Evolutionary conservation across 352 stramenopile species (phyloP).

Genomic region (Pythium dissotocum): DNA sequence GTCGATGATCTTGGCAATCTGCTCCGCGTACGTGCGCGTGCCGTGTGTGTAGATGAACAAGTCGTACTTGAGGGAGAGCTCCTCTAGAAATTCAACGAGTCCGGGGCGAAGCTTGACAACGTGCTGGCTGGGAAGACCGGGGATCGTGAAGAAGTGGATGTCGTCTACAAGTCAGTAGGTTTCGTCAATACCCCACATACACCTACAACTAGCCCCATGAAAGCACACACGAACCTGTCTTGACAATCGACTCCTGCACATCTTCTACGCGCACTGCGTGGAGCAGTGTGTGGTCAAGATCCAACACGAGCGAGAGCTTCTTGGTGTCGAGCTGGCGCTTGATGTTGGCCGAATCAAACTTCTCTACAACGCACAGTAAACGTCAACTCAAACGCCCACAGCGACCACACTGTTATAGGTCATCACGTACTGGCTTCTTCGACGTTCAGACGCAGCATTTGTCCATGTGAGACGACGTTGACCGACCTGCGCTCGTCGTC

Average conservation of each 20-base stretch:
- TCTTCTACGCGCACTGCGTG: conserved; percentile 90
- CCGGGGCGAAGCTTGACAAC: conserved; percentile 94
- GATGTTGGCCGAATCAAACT: conserved; percentile 86
- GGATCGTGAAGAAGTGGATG: conserved; percentile 78
- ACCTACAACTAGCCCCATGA: not conserved
- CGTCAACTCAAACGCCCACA: conserved; percentile 44
- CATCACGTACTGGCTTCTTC: conserved; percentile 93
- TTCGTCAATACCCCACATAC: not conserved
- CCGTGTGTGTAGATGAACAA: conserved; percentile 96
- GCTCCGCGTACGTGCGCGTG: conserved; percentile 92
- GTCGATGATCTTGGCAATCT: conserved; percentile 93
- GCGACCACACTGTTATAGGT: not conserved
- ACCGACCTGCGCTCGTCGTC: conserved; percentile 55
- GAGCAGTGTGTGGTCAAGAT: conserved; percentile 97
- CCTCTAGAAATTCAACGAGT: conserved; percentile 86
- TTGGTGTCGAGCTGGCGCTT: conserved; percentile 82
- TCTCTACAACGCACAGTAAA: conserved; percentile 47
- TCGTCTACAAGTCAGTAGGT: conserved; percentile 43
- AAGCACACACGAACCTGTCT: conserved; percentile 41
- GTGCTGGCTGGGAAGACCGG: conserved; percentile 72
- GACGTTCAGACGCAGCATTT: conserved; percentile 95
- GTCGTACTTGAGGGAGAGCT: conserved; percentile 87
- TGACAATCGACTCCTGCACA: conserved; percentile 53
- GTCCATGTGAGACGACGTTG: conserved; percentile 79
- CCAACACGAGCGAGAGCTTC: conserved; percentile 95